These are phyloP conservation scores for Colletotrichum cordylinicola DNA, from an alignment of 2,329 filamentous ascomycete genomes.

Conservation along the genomic window DNA sequence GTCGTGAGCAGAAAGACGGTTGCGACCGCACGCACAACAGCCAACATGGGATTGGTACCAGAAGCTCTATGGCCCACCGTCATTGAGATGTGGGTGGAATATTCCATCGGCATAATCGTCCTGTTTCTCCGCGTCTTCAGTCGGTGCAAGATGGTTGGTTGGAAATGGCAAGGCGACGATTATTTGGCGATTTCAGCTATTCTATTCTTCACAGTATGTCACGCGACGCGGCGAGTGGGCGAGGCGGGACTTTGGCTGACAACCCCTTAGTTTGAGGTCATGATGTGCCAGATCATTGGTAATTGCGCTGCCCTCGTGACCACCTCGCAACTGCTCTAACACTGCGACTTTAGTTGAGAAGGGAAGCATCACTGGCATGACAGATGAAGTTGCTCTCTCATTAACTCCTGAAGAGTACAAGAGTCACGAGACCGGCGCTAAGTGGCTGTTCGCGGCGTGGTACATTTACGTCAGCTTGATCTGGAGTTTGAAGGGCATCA, in stretches of 20 bases:
- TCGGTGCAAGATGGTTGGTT: background rate
- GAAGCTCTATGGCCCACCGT: background rate
- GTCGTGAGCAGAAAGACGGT: background rate
- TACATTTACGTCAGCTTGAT: slow-evolving; percentile 17
- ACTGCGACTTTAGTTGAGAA: background rate
- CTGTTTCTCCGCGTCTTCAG: slow-evolving; percentile 9
- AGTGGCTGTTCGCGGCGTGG: slow-evolving; percentile 19
- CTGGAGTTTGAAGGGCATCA: slow-evolving; percentile 19
- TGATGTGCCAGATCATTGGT: slow-evolving; percentile 20
- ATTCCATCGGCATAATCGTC: slow-evolving; percentile 4
- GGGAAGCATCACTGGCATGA: slow-evolving; percentile 16
- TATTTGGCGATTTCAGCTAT: slow-evolving; percentile 9
- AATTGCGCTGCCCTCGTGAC: background rate
- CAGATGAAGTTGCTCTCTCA: background rate
- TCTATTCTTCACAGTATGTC: slow-evolving; percentile 12
- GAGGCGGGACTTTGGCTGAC: background rate
- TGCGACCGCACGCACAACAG: background rate
- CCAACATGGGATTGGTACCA: background rate
- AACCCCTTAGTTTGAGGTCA: slow-evolving; percentile 3
- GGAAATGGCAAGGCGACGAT: slow-evolving; percentile 12
- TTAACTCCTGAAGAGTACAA: slow-evolving; percentile 9
- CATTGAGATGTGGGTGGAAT: slow-evolving; percentile 20
- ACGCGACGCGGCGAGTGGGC: background rate
- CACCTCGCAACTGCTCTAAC: background rate
- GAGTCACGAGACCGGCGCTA: slow-evolving; percentile 11